phyloP scores from a whole-genome alignment of 306 rosid species.

The Quillaja saponaria region DNA sequence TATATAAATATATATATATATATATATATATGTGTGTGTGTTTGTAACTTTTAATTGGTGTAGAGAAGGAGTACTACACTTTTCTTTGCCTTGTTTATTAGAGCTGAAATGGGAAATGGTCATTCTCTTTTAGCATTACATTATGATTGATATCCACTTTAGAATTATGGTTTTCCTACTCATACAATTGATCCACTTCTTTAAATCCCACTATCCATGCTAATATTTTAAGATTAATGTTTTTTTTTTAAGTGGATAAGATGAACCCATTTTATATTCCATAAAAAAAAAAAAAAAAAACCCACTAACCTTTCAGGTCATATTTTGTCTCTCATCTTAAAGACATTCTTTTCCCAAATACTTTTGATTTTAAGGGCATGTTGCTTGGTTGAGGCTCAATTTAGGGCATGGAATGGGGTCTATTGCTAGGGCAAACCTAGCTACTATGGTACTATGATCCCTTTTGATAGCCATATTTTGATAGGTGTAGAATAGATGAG shows the following conservation, averaged over 20 bases:
- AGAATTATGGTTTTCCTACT: constrained; percentile 59
- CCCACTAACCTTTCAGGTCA: constrained; percentile 20
- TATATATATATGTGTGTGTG: no score
- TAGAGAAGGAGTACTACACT: constrained; percentile 8
- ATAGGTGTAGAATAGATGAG: no score
- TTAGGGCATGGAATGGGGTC: no score
- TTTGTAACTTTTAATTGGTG: constrained; percentile 13
- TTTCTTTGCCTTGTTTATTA: constrained; percentile 36
- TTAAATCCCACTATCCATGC: constrained; percentile 36
- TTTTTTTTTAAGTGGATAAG: constrained; percentile 8
- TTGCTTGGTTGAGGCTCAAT: constrained; percentile 12
- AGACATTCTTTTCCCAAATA: constrained; percentile 5
- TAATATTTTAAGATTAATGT: constrained; percentile 7
- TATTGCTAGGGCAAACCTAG: no score
- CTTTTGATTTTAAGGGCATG: not conserved
- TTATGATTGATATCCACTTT: constrained; percentile 45
- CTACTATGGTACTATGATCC: no score
- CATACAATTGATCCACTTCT: constrained; percentile 36
- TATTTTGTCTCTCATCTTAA: constrained; percentile 27
- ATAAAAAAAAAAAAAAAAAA: constrained; percentile 38
- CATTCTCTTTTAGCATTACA: constrained; percentile 28
- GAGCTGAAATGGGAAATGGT: constrained; percentile 30
- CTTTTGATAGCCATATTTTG: no score
- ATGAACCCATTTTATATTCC: constrained; percentile 23
- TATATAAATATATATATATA: no score